Base-by-base conservation (phyloP, 2,329 filamentous ascomycete genomes). In the Claviceps capensis region DNA sequence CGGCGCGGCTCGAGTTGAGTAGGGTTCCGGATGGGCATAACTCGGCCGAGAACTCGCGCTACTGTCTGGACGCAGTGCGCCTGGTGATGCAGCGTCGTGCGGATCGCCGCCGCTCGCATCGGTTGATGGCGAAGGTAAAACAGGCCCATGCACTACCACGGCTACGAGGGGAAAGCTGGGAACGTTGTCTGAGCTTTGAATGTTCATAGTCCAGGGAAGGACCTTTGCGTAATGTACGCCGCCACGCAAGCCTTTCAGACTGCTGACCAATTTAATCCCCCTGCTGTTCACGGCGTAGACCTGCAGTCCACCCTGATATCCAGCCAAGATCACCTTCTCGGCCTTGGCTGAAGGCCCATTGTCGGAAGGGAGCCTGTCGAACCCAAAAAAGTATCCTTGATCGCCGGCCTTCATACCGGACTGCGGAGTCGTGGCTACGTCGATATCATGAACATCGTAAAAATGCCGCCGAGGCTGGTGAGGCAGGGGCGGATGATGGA, bases 201-300 rank as follows among this genome's bases (percentile, higher is more conserved):
- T 70, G 7, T 71, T 66, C 26, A 76, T 67, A 17, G 74, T 78
- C 77, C 84, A 88, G 1, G 86, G 83, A 48, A 96, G 67, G 23
- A 96, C 81, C 67, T 91, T 95, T 51, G 90, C 90, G 57, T 85
- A 78, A 56, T 88, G 73, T 1, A 96, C 86, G 22, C 82, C 82
- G 42, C 91, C 91, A 59, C 83, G 80, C 30, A 96, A 72, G 4
- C 87, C 88, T 61, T 85, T 83, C 47, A 96, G 69, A 52, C 80
- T 80, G 19, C 83, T 83, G 34, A 88, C 69, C 22, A 79, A 75
- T 52, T 88, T 84, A 51, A 88, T 66, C 48, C 85, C 85, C 55
- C 82, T 81, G 61, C 84, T 86, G 44, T 82, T 80, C 34, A 94
- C 76, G 19, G 80, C 75, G 57, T 87, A 83, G 16, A 95, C 77